These are phyloP conservation scores for Acer saccharum DNA, from an alignment of 345 rosid genomes.

Conservation along the genomic window DNA sequence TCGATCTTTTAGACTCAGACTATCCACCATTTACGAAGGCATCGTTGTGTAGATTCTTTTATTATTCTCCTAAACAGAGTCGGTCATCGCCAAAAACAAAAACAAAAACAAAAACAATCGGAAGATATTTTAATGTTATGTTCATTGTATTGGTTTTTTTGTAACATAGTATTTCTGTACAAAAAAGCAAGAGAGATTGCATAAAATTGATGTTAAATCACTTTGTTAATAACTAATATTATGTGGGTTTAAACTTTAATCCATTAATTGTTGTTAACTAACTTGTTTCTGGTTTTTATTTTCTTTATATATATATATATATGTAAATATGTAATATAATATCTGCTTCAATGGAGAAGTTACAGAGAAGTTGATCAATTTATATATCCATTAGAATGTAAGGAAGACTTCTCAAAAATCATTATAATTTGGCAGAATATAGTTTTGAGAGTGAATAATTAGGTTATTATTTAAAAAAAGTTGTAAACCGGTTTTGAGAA, in stretches of 20 bases:
- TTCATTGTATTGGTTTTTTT: neutral
- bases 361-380: neutral
- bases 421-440: too few relatives aligned
- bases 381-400: neutral
- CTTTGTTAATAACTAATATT: neutral
- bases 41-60: constrained; percentile 35
- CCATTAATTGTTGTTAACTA: neutral
- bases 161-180: neutral
- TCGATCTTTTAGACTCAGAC: constrained; percentile 67
- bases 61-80: neutral
- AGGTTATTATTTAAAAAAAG: too few relatives aligned
- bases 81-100: neutral
- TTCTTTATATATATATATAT: too few relatives aligned
- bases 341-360: neutral
- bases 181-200: neutral
- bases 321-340: too few relatives aligned
- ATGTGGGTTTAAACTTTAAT: neutral
- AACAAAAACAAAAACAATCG: neutral
- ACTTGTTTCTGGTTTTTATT: neutral
- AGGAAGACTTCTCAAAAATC: neutral
- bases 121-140: neutral
- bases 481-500: too few relatives aligned
- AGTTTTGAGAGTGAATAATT: too few relatives aligned
- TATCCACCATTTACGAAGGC: constrained; percentile 81
- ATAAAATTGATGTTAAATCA: neutral